Evolutionary conservation across 495 filamentous ascomycete genomes (phyloP).

Genomic region (Amorphotheca resinae): DNA sequence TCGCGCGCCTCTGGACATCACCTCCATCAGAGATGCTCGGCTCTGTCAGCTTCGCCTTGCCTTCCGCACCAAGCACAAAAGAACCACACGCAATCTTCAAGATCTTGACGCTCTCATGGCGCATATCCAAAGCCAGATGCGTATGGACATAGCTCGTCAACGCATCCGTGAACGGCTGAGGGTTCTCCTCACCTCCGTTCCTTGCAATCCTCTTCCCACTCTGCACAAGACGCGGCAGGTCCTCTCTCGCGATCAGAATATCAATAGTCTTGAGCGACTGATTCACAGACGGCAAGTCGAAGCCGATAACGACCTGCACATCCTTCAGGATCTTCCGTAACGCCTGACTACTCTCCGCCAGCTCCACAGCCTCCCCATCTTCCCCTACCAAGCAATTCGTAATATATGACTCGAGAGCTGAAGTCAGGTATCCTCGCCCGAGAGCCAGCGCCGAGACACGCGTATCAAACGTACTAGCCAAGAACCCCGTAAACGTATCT

Average conservation of each 20-base stretch:
- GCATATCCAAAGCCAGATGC: constrained; percentile 38
- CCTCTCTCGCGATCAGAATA: constrained; percentile 30
- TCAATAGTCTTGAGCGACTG: constrained; percentile 34
- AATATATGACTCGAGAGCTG: constrained; percentile 17
- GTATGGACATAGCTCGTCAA: constrained; percentile 32
- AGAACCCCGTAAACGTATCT: constrained; percentile 36
- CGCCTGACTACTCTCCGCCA: constrained; percentile 2
- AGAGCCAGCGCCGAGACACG: constrained; percentile 32
- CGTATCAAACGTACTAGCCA: constrained; percentile 39
- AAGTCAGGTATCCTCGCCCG: constrained; percentile 26
- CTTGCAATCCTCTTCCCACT: constrained; percentile 9
- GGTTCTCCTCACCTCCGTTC: constrained; percentile 1
- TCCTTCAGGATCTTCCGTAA: constrained; percentile 11
- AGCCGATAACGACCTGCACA: constrained; percentile 10
- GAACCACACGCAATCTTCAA: constrained; percentile 39
- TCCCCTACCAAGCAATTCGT: constrained; percentile 11
- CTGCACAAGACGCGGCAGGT: constrained; percentile 19
- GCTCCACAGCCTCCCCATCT: constrained; percentile 11
- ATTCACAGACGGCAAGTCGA: constrained; percentile 10
- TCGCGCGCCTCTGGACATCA: constrained; percentile 15
- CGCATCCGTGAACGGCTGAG: constrained; percentile 27
- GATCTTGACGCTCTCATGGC: constrained; percentile 31
- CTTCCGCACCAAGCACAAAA: constrained; percentile 39
- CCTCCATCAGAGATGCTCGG: constrained; percentile 15
- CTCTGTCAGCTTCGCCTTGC: constrained; percentile 39